Base-by-base conservation (phyloP, 345 rosid species). In the Schrenkiella parvula region DNA sequence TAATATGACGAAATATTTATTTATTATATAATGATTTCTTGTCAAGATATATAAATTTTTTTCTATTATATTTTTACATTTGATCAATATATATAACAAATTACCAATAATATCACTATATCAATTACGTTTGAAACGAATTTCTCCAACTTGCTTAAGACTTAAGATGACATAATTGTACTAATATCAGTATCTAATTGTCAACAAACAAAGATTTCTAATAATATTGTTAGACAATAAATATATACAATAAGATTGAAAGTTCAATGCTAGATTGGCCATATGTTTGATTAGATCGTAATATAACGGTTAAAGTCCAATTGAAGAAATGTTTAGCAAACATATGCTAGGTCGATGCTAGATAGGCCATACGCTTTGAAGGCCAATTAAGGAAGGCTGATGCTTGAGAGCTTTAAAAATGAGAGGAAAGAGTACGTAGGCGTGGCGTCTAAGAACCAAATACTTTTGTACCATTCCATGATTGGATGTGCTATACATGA, bases 371-470 rank as follows among this genome's bases (percentile, higher is more conserved):
- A n/a, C n/a, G n/a, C n/a, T n/a, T n/a, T n/a, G 60, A 0, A 47
- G 71, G 37, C 80, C 80, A 18, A n/a, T n/a, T n/a, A n/a, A 11
- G 71, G 51, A 5, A 4, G 53, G 46, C 71, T 70, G 1, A 11
- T 8, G 76, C 66, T 42, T 70, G 26, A 55, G 52, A 54, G 9
- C 62, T 74, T 23, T 19, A 28, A 47, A 35, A 42, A 15, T 42
- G 19, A n/a, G n/a, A n/a, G n/a, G n/a, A n/a, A n/a, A n/a, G n/a
- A n/a, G n/a, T n/a, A n/a, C n/a, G n/a, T n/a, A n/a, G n/a, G n/a
- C n/a, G n/a, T n/a, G n/a, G n/a, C n/a, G n/a, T n/a, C n/a, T n/a
- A n/a, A n/a, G n/a, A n/a, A n/a, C n/a, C n/a, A n/a, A n/a, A n/a
- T n/a, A n/a, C n/a, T n/a, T n/a, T n/a, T n/a, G n/a, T n/a, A n/a